phyloP scores from a whole-genome alignment of 2,329 filamentous ascomycete species.

The Epicoccum nigrum region DNA sequence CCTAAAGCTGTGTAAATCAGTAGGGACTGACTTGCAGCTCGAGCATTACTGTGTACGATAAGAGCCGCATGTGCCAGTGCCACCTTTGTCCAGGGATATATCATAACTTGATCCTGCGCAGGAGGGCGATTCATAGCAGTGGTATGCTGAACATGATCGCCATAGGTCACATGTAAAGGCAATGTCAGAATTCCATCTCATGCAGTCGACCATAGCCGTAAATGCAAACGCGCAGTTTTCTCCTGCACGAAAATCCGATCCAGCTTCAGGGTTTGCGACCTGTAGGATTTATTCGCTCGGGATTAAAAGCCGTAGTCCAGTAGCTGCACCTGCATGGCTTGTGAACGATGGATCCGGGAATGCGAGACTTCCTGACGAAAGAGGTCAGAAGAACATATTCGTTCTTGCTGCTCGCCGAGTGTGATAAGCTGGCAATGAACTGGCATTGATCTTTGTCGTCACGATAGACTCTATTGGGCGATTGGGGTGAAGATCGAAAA shows the following conservation, averaged over 20 bases:
- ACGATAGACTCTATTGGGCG: background rate
- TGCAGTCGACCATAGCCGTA: background rate
- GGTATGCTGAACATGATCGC: constrained; percentile 1
- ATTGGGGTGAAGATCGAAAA: background rate
- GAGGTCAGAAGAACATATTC: too few relatives aligned
- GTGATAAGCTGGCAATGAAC: background rate
- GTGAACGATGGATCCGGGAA: background rate
- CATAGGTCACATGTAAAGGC: constrained; percentile 1
- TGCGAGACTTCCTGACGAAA: too few relatives aligned
- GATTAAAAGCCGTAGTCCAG: background rate
- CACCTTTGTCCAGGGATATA: background rate
- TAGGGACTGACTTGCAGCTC: background rate
- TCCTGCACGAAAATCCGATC: too few relatives aligned
- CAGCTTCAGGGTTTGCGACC: background rate
- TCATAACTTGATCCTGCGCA: background rate
- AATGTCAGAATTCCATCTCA: background rate
- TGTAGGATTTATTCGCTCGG: constrained; percentile 1
- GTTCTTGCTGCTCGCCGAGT: too few relatives aligned
- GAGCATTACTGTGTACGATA: background rate
- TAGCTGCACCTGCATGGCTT: background rate
- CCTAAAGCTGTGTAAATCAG: constrained; percentile 14
- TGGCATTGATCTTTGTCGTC: background rate
- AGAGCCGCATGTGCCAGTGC: constrained; percentile 9
- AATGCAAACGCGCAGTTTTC: background rate
- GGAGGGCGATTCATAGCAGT: constrained; percentile 2